These are phyloP conservation scores for Amanita thiersii DNA, from an alignment of 768 basidiomycete genomes.

Conservation along the genomic window DNA sequence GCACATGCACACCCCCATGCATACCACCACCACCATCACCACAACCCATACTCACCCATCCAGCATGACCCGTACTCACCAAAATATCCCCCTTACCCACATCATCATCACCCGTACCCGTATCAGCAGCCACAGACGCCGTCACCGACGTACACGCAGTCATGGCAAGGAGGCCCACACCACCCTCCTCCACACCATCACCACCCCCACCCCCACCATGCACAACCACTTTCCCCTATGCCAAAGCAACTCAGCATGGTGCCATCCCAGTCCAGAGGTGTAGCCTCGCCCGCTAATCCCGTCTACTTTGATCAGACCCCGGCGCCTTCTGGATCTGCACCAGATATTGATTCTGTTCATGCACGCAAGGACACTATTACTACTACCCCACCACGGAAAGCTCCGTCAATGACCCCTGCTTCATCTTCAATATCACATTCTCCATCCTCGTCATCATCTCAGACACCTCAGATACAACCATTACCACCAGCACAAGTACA, in stretches of 20 bases:
- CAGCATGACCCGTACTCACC: slow-evolving; percentile 9
- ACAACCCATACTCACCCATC: neutral
- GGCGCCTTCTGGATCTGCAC: too few relatives aligned
- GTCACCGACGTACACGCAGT: neutral
- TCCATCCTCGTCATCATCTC: slow-evolving; percentile 1
- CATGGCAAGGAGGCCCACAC: neutral
- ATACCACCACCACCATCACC: neutral
- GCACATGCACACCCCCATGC: neutral
- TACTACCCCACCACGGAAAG: neutral
- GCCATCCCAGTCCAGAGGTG: too few relatives aligned
- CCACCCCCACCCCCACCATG: neutral
- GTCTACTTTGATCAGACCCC: slow-evolving; percentile 9
- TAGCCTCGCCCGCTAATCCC: too few relatives aligned
- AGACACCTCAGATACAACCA: slow-evolving; percentile 4
- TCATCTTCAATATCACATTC: slow-evolving; percentile 1
- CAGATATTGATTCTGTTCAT: too few relatives aligned
- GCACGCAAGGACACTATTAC: neutral
- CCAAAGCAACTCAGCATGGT: neutral
- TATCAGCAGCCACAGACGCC: too few relatives aligned
- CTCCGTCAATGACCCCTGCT: neutral
- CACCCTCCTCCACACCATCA: neutral
- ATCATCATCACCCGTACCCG: too few relatives aligned
- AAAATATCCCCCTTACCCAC: neutral
- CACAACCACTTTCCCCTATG: neutral
- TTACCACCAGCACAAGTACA: neutral